Evolutionary conservation across 2,329 filamentous ascomycete genomes (phyloP), one percentile per base, ranked within the genome.

Genomic region (Macrophomina phaseolina): DNA sequence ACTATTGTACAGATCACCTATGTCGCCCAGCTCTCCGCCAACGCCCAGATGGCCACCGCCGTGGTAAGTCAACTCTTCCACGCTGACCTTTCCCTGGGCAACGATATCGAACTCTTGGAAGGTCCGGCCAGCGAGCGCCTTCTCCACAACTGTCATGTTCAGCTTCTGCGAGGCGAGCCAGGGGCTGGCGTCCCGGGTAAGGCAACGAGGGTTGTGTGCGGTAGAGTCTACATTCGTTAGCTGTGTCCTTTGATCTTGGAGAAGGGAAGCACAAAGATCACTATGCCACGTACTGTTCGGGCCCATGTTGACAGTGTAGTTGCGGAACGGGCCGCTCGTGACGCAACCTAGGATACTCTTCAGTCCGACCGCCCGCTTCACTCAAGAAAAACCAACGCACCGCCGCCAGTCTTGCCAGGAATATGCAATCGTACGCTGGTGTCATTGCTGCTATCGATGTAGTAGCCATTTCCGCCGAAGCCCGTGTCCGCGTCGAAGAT

Each of bases 251-350:
- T 32, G 18, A 45, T 12, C 14, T 18, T n/a, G 9, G 12, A 5
- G 14, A 6, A 32, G n/a, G 23, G 2, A 23, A 36, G 32, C 7
- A 49, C 6, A n/a, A 3, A 30, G 36, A 3, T 23, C 6, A 12
- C 5, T n/a, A 56, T 5, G 14, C 5, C 12, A 56, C 63, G 38
- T n/a, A 65, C 63, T 65, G 51, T 61, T 80, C 1, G 86, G 86
- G 0, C 85, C 85, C 0, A 83, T 77, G 66, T 80, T 81, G 45
- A 82, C 78, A 1, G 69, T 71, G 69, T 71, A 77, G 70, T 86
- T 78, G 69, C 78, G 80, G 75, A 87, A 86, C 0, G 85, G 85
- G 0, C 85, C 85, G 0, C 76, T 79, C 16, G 73, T 78, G 5
- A 89, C 78, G 71, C 85, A 88, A 1, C 86, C 86, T 65, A 11